A percentile compares a stretch with the other conserved stretches of the same genome.
phyloP scores from a whole-genome alignment of 495 filamentous ascomycete species.

The Letharia lupina region DNA sequence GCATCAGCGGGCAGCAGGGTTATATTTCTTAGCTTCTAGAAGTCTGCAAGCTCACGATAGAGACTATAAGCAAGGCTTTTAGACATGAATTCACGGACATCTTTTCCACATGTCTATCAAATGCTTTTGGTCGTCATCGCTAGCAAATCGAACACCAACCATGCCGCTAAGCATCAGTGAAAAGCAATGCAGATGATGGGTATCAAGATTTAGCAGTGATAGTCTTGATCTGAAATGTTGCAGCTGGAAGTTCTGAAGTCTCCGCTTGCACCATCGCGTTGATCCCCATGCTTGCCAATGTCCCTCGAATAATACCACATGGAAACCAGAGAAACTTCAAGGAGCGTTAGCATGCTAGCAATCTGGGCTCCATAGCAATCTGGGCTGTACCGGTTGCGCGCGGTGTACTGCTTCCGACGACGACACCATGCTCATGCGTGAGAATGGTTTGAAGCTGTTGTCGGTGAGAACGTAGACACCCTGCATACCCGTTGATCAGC shows the following conservation, averaged over 20 bases:
- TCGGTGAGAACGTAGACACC: slow-evolving; percentile 96
- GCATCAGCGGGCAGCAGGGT: neutral
- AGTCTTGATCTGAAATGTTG: slow-evolving; percentile 95
- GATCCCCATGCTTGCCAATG: slow-evolving; percentile 82
- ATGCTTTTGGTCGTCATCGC: neutral
- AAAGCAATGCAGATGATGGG: neutral
- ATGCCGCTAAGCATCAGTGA: slow-evolving; percentile 7
- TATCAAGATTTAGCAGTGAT: slow-evolving; percentile 32
- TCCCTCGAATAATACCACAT: slow-evolving; percentile 81
- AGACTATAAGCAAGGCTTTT: neutral
- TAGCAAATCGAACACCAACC: neutral
- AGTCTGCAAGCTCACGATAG: neutral
- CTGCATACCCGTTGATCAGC: slow-evolving; percentile 32
- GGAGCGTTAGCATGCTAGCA: neutral
- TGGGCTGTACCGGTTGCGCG: slow-evolving; percentile 63
- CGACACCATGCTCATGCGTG: slow-evolving; percentile 72
- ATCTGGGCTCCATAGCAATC: neutral
- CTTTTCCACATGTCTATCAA: neutral
- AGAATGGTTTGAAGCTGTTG: slow-evolving; percentile 81
- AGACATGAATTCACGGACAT: neutral
- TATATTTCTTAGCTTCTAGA: neutral
- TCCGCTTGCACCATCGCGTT: slow-evolving; percentile 86
- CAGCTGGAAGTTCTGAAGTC: slow-evolving; percentile 71
- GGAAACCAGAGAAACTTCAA: slow-evolving; percentile 72
- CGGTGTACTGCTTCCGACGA: slow-evolving; percentile 60